These are phyloP conservation scores for Citrus sp. DNA, from an alignment of 345 rosid species.

Conservation along the genomic window DNA sequence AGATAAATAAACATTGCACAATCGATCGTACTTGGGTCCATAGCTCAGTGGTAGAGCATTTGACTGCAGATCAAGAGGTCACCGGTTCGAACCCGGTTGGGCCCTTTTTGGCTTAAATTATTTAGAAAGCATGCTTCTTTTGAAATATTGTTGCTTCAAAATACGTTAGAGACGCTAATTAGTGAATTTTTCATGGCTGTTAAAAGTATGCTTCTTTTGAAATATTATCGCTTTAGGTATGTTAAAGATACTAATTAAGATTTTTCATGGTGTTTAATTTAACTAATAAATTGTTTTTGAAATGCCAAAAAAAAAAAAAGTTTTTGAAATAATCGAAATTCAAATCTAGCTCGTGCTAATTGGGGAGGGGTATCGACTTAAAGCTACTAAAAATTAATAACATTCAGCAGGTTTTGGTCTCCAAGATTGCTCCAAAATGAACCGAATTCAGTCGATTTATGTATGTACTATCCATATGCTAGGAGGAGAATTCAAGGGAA, in stretches of 20 bases:
- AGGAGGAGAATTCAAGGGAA: neutral
- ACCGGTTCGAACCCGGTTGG: slow-evolving; percentile 56
- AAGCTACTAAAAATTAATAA: neutral
- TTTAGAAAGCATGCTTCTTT: too few relatives aligned
- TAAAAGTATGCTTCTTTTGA: too few relatives aligned
- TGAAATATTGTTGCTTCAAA: too few relatives aligned
- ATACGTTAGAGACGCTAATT: too few relatives aligned
- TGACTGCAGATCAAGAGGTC: slow-evolving; percentile 87
- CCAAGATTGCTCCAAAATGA: neutral
- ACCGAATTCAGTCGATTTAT: neutral
- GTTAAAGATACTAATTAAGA: too few relatives aligned
- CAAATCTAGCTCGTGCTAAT: too few relatives aligned
- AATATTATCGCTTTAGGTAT: too few relatives aligned
- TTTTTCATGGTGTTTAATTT: too few relatives aligned
- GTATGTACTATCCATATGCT: neutral
- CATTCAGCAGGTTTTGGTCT: neutral
- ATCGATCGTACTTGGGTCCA: slow-evolving; percentile 31
- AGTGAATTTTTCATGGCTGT: too few relatives aligned
- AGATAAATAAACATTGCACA: rapidly evolving
- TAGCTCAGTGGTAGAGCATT: slow-evolving; percentile 96
- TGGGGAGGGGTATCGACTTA: neutral
- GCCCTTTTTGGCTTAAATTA: slow-evolving; percentile 11
- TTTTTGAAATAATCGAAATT: too few relatives aligned
- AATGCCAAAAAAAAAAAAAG: too few relatives aligned
- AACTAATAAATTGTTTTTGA: too few relatives aligned